phyloP scores from a whole-genome alignment of 768 basidiomycete species.

The Termitomyces sp. region DNA sequence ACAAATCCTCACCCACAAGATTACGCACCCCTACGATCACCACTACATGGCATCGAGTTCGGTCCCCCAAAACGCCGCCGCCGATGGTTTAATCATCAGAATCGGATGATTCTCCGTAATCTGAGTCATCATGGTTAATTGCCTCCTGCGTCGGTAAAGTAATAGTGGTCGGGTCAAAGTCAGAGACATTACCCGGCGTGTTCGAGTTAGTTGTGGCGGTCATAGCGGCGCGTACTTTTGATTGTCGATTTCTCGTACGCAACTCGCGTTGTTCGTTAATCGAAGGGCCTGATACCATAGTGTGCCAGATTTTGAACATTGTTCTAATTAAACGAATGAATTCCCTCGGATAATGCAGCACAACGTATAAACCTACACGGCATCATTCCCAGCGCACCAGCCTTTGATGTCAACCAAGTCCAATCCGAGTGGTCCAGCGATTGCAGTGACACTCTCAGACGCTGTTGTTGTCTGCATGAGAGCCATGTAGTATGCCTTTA shows the following conservation, averaged over 20 bases:
- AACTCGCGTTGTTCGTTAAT: conserved; percentile 39
- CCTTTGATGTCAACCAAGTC: conserved; percentile 24
- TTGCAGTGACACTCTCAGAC: conserved; percentile 17
- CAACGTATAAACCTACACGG: conserved; percentile 28
- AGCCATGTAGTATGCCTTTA: conserved; percentile 28
- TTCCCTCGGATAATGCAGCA: neutral
- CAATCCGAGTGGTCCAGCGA: conserved; percentile 24
- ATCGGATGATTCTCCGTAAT: conserved; percentile 12
- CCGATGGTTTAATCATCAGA: conserved; percentile 5
- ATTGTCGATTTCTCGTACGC: conserved; percentile 6
- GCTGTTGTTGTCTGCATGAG: conserved; percentile 29
- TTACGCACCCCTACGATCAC: neutral
- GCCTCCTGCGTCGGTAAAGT: neutral
- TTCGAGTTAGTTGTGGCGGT: neutral
- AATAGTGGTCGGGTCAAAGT: conserved; percentile 28
- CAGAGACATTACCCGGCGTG: conserved; percentile 15
- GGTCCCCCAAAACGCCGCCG: neutral
- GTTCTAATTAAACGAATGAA: conserved; percentile 19
- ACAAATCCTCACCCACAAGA: neutral
- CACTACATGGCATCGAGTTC: neutral
- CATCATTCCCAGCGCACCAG: conserved; percentile 49
- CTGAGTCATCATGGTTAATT: conserved; percentile 15
- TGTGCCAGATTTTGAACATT: conserved; percentile 37
- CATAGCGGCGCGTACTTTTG: neutral
- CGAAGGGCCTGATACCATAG: conserved; percentile 37